phyloP scores from a whole-genome alignment of 2,329 filamentous ascomycete genomes.

The Lecanosticta acicola region DNA sequence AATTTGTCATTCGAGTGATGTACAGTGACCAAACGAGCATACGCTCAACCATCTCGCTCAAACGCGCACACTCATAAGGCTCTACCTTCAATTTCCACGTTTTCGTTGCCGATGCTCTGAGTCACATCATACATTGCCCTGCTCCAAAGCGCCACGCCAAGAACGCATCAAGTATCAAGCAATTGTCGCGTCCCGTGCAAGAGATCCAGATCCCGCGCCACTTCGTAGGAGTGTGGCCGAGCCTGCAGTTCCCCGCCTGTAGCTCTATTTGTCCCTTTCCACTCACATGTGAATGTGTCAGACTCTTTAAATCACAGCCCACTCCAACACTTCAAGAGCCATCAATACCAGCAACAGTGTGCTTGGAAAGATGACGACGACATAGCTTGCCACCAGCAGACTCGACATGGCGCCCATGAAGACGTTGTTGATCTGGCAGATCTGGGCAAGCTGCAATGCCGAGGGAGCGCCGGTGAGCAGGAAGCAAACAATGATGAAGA shows the following conservation, averaged over 20 bases:
- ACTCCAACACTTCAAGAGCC: conserved; percentile 87
- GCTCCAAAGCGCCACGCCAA: not conserved
- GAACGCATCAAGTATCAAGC: not conserved
- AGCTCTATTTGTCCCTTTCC: too few relatives aligned
- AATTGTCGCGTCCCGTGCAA: too few relatives aligned
- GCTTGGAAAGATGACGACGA: conserved; percentile 90
- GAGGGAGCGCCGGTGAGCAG: conserved; percentile 89
- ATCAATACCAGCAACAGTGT: conserved; percentile 86
- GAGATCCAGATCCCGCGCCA: too few relatives aligned
- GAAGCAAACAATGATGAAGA: conserved; percentile 97
- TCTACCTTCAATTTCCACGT: too few relatives aligned
- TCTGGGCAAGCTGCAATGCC: conserved; percentile 90
- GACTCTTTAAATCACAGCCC: conserved; percentile 50
- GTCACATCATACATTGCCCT: too few relatives aligned
- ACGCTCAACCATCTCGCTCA: too few relatives aligned
- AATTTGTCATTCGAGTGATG: too few relatives aligned
- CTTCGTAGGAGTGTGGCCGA: too few relatives aligned
- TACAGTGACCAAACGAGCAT: too few relatives aligned
- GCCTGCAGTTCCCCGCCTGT: too few relatives aligned
- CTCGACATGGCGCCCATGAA: conserved; percentile 92
- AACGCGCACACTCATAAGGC: too few relatives aligned
- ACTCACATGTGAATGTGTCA: not conserved
- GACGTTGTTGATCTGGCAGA: conserved; percentile 96
- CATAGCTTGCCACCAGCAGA: conserved; percentile 91
- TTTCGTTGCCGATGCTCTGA: too few relatives aligned